Evolutionary conservation across 2,329 filamentous ascomycete species (phyloP).

Genomic region (Aspergillaceae sp.): DNA sequence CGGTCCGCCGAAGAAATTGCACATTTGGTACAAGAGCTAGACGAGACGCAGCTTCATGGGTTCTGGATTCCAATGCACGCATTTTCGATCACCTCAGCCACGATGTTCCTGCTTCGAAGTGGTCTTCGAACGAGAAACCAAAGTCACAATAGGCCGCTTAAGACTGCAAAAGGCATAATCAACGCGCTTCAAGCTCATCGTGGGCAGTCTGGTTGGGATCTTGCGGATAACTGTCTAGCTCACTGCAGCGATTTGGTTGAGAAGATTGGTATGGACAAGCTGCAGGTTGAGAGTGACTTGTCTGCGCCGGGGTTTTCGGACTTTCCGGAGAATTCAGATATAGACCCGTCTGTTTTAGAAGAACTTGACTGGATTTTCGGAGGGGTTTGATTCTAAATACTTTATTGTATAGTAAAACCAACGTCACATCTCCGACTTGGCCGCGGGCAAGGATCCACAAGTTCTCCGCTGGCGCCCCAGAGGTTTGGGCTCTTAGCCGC

Average conservation of each 20-base stretch:
- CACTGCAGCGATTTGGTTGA: slow-evolving; percentile 43
- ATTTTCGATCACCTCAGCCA: slow-evolving; percentile 43
- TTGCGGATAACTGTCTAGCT: slow-evolving; percentile 43
- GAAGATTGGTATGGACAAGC: slow-evolving; percentile 18
- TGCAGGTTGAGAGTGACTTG: neutral
- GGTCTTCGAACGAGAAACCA: slow-evolving; percentile 39
- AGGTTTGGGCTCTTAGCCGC: too few relatives aligned
- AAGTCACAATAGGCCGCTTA: slow-evolving; percentile 30
- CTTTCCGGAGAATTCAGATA: neutral
- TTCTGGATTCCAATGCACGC: slow-evolving; percentile 45
- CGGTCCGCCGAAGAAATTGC: slow-evolving; percentile 44
- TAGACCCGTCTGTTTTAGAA: too few relatives aligned
- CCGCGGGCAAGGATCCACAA: too few relatives aligned
- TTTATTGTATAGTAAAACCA: too few relatives aligned
- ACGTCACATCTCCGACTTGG: too few relatives aligned
- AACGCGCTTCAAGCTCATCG: slow-evolving; percentile 33
- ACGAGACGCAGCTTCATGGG: slow-evolving; percentile 36
- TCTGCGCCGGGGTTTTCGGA: neutral
- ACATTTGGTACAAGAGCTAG: slow-evolving; percentile 40
- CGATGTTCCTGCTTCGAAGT: slow-evolving; percentile 44
- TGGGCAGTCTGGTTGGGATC: slow-evolving; percentile 39
- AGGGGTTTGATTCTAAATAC: too few relatives aligned
- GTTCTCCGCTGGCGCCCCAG: too few relatives aligned
- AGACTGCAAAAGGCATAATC: slow-evolving; percentile 39
- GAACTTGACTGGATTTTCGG: too few relatives aligned